Evolutionary conservation across 805 yeast species (phyloP), one percentile per base, ranked within the genome.

Genomic region (Schizosaccharomyces pombe): DNA sequence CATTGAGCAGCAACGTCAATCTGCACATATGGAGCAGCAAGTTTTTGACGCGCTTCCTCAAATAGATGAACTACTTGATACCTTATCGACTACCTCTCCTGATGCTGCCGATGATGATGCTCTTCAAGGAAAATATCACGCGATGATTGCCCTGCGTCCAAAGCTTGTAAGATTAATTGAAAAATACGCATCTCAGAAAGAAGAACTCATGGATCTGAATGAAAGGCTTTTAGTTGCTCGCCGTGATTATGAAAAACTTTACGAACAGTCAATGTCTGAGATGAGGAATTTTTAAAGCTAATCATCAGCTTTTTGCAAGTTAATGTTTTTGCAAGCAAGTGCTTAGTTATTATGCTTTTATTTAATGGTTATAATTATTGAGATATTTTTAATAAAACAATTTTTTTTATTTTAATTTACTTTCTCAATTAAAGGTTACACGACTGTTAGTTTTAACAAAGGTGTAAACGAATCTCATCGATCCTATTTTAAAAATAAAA

Each of bases 101-200:
- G 67, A 68, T 47, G 58, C 74, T 22, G 70, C 73, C 0, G 75
- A 72, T 51, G 68, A 78, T 58, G 83, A 79, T 52, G 86, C 84
- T 55, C 72, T 89, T 26, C 86, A 85, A 57, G 6, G 71, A 33
- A 68, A 85, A 57, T 83, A 87, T 64, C 84, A 85, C 54, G 73
- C 78, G 12, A 72, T 86, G 1, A 74, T 82, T 16, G 77, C 86
- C 3, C 68, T 85, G 53, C 77, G 94, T 58, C 85, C 86, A 0
- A 75, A 78, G 57, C 70, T 91, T 57, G 84, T 84, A 14, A 76
- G 76, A 61, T 68, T 79, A 60, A 77, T 91, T 58, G 95, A 85
- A 56, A 77, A 83, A 64, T 82, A 85, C 65, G 74, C 85, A 37
- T 74, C 76, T 49, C 76, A 85, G 61, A 78, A 82, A 63, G 83